Evolutionary conservation across 1,284 basidiomycete species (phyloP), one percentile per base, ranked within the genome.

Genomic region (Apiotrichum montevideense): DNA sequence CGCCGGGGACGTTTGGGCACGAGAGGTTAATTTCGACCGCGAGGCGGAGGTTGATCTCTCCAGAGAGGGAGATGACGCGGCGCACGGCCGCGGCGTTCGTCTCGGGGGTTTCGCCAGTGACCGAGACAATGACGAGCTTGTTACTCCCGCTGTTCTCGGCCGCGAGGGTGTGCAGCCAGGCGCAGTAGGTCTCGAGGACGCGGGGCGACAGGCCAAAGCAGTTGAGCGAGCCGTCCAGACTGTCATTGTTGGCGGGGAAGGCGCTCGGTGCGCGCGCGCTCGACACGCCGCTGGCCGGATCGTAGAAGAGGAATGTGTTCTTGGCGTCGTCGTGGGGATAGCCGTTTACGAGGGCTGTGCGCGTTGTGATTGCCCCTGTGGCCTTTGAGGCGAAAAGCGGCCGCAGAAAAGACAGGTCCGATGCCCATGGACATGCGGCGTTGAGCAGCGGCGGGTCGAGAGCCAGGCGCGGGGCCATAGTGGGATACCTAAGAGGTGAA

Each of bases 281-380:
- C 1, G 55, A 34, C 29, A 3, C 29, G 0, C 47, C 10, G 43
- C 54, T 33, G 13, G 32, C 6, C 3, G 60, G 51, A 45, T 62
- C 41, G 48, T 54, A 62, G 54, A 62, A 62, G 2, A 62, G 52
- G 41, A 62, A 62, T 2, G 60, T 62, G 57, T 62, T 62, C 45
- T 54, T 52, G n/a, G 45, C 43, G 35, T 62, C 60, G 46, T 62
- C 46, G 46, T 62, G 60, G 9, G 60, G 56, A 11, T 58, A 62
- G 3, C 60, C 60, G 49, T 56, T 47, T 13, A 62, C 57, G 14
- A 62, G 56, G 11, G 57, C 54, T 2, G 60, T 62, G 49, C 60
- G 60, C 2, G 60, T 62, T 6, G 60, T 62, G 46, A 62, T 58
- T 1, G 52, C 60, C 8, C 60, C 60, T 1, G 60, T 62, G 2